Conservation (phyloP, 495 filamentous ascomycete species). For the Talaromyces thailandensis region DNA sequence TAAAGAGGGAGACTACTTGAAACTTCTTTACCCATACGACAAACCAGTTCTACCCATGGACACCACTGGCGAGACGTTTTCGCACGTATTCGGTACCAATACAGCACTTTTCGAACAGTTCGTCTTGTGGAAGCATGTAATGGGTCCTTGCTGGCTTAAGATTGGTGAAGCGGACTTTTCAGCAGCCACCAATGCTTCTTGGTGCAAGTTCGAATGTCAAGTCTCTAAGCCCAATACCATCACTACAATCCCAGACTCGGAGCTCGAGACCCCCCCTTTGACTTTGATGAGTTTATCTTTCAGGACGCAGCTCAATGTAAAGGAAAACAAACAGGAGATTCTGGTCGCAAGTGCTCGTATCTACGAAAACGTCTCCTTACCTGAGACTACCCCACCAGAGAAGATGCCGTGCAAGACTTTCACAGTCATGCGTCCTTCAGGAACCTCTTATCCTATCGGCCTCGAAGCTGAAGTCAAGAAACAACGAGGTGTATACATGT, state of each 20-base stretch:
- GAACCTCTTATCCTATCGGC: slow-evolving; percentile 66
- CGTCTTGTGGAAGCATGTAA: slow-evolving; percentile 94
- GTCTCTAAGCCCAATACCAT: slow-evolving; percentile 68
- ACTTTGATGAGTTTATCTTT: slow-evolving; percentile 92
- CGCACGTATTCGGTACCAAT: slow-evolving; percentile 88
- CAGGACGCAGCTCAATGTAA: slow-evolving; percentile 78
- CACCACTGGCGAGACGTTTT: slow-evolving; percentile 79
- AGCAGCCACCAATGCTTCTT: slow-evolving; percentile 81
- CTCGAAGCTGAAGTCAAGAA: slow-evolving; percentile 69
- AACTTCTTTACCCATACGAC: slow-evolving; percentile 87
- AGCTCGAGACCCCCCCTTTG: slow-evolving; percentile 73
- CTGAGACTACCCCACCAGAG: slow-evolving; percentile 80
- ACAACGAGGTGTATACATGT: slow-evolving; percentile 63
- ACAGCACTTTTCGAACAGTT: slow-evolving; percentile 96
- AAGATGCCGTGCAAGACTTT: slow-evolving; percentile 83
- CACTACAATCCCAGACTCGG: slow-evolving; percentile 58
- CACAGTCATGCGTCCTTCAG: slow-evolving; percentile 78
- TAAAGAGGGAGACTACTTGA: slow-evolving; percentile 82
- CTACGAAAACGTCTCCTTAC: slow-evolving; percentile 82
- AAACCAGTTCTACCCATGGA: slow-evolving; percentile 61
- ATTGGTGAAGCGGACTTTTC: slow-evolving; percentile 78
- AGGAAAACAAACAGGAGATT: slow-evolving; percentile 95
- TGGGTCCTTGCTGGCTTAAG: slow-evolving; percentile 95
- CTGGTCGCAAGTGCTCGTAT: slow-evolving; percentile 81
- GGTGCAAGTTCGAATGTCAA: slow-evolving; percentile 91